Evolutionary conservation across 805 yeast species (phyloP).

Genomic region (Zygosaccharomyces lentus): DNA sequence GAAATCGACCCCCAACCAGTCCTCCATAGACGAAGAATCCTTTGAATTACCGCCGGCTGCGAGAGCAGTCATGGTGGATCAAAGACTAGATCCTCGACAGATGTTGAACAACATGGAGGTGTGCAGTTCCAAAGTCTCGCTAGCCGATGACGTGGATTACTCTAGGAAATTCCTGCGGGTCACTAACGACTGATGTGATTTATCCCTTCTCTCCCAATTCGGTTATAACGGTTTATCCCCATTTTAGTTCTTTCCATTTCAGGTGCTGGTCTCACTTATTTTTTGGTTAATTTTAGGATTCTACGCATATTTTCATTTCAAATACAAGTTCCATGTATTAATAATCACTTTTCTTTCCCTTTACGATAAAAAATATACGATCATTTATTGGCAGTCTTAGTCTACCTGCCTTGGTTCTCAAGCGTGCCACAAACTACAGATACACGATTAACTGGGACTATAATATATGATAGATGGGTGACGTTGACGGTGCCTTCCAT

Average conservation of each 20-base stretch:
- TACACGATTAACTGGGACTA: too few relatives aligned
- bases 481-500: too few relatives aligned
- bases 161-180: constrained; percentile 45
- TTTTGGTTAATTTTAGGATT: neutral
- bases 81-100: constrained; percentile 35
- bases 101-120: constrained; percentile 13
- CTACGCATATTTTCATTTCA: neutral
- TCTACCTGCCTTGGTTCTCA: neutral
- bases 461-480: too few relatives aligned
- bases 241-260: constrained; percentile 1
- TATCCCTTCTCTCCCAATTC: neutral
- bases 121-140: constrained; percentile 26
- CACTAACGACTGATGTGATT: constrained; percentile 29
- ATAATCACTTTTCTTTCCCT: neutral
- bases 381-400: too few relatives aligned
- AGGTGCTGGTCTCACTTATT: neutral
- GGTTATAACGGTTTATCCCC: neutral
- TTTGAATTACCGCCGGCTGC: constrained; percentile 25
- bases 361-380: neutral
- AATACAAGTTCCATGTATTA: neutral
- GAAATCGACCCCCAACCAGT: neutral
- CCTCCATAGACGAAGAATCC: constrained; percentile 10
- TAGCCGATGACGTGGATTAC: constrained; percentile 49
- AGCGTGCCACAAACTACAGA: neutral
- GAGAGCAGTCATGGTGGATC: constrained; percentile 37